Evolutionary conservation across 2,329 filamentous ascomycete genomes (phyloP), one percentile per base, ranked within the genome.

Genomic region (Anthostomella pinea): DNA sequence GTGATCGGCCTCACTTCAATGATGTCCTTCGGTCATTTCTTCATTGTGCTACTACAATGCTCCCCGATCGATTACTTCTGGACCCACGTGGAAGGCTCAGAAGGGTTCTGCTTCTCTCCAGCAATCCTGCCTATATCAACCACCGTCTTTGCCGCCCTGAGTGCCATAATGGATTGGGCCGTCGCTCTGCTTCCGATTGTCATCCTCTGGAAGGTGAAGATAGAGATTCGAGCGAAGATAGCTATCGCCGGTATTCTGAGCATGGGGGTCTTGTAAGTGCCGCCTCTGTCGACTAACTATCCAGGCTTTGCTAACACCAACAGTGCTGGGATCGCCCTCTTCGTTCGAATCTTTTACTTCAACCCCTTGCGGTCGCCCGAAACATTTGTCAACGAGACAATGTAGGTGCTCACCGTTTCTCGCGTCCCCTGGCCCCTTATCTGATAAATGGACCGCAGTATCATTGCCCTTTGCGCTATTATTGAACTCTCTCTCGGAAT

Each of bases 11-110:
- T 68, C 38, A 62, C 70, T 39, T 60, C 58, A 34, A 30, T 49
- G 14, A 56, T 62, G 22, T 66, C 66, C 0, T 35, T 53, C 6
- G 55, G 50, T 8, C 69, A 65, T 46, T 69, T 71, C 53, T 66
- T 73, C 49, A 52, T 73, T 39, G 64, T 70, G 5, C 45, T 72
- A 0, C 64, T 77, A 11, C 73, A 76, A 48, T 77, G 73, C 54
- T 56, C 45, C 0, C 73, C 74, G 0, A 51, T 69, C 1, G 60
- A 59, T 6, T 72, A 62, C 45, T 76, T 75, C 48, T 77, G 73
- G 69, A 52, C 61, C 29, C 65, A 62, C 45, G 51, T 62, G 8
- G 46, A 58, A n/a, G 60, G 54, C 1, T 50, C 52, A 3, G 35
- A 43, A 0, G 70, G 70, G 1, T 58, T 40, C 2, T 75, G 73